Conservation (phyloP, 495 filamentous ascomycete genomes). For the Aspergillus baeticus region DNA sequence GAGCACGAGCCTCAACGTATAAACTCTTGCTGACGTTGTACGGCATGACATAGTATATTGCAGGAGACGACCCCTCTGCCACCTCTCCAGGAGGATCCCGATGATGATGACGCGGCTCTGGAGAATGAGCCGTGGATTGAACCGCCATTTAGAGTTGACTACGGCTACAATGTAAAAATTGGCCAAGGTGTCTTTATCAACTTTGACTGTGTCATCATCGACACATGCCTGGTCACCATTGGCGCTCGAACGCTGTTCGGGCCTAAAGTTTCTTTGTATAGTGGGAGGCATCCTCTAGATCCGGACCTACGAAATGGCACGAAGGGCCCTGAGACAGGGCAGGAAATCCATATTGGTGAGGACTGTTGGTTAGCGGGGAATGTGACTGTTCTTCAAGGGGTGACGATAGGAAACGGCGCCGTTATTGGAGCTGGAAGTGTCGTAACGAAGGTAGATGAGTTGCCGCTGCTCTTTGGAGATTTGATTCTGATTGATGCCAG, state of each 20-base stretch:
- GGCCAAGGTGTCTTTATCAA: slow-evolving; percentile 74
- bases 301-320: slow-evolving; percentile 71
- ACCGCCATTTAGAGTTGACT: slow-evolving; percentile 68
- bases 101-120: slow-evolving; percentile 61
- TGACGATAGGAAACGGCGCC: slow-evolving; percentile 75
- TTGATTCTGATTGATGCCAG: slow-evolving; percentile 10
- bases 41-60: slow-evolving; percentile 45
- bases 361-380: slow-evolving; percentile 90
- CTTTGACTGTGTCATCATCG: slow-evolving; percentile 70
- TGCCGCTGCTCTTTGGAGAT: neutral
- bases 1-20: neutral
- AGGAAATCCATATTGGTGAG: slow-evolving; percentile 74
- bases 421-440: slow-evolving; percentile 85
- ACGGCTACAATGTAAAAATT: slow-evolving; percentile 70
- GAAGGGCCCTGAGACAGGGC: slow-evolving; percentile 71
- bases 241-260: slow-evolving; percentile 79
- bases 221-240: slow-evolving; percentile 74
- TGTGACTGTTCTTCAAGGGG: slow-evolving; percentile 71
- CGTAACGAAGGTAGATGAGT: slow-evolving; percentile 71
- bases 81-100: slow-evolving; percentile 46
- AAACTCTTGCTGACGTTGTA: slow-evolving; percentile 5
- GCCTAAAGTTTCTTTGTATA: slow-evolving; percentile 70
- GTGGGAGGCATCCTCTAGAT: slow-evolving; percentile 74
- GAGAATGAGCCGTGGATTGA: slow-evolving; percentile 67
- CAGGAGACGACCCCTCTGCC: slow-evolving; percentile 62